Percentiles rank a stretch among this genome's conserved stretches.
phyloP scores from a whole-genome alignment of 1,284 basidiomycete genomes.

The Trametes pubescens region DNA sequence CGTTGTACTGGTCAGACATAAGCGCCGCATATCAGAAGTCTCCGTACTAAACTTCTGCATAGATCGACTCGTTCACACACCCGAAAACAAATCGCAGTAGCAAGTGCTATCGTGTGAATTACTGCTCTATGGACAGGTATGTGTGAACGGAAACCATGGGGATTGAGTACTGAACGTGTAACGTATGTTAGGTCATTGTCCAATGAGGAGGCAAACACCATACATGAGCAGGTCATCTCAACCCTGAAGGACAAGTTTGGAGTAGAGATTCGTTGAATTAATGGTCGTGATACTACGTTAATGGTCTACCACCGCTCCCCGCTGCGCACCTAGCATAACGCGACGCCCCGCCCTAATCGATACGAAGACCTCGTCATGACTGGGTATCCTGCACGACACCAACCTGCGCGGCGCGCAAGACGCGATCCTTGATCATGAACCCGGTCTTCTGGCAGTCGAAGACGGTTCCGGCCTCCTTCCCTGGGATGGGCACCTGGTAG shows the following conservation, averaged over 20 bases:
- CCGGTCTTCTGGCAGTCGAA: conserved; percentile 93
- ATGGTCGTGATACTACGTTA: conserved; percentile 39
- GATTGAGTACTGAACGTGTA: conserved; percentile 18
- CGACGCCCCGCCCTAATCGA: conserved; percentile 10
- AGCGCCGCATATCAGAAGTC: background rate
- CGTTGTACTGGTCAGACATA: conserved; percentile 75
- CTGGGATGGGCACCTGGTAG: conserved; percentile 92
- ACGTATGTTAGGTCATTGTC: conserved; percentile 73
- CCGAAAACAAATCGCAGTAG: conserved; percentile 87
- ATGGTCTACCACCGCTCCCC: conserved; percentile 37
- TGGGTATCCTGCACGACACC: conserved; percentile 86
- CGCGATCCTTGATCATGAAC: conserved; percentile 92
- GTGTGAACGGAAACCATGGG: conserved; percentile 3
- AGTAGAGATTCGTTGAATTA: conserved; percentile 78
- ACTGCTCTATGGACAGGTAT: conserved; percentile 95
- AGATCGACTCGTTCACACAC: conserved; percentile 95
- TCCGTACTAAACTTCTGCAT: conserved; percentile 14
- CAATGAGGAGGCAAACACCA: conserved; percentile 88
- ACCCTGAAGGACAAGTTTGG: conserved; percentile 66
- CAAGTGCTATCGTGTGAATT: conserved; percentile 92
- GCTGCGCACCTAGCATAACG: background rate
- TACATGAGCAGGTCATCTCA: conserved; percentile 70
- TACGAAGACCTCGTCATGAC: conserved; percentile 43
- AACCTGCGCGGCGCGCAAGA: conserved; percentile 95
- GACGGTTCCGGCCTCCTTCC: conserved; percentile 89